Conservation (phyloP, 2,329 filamentous ascomycete genomes). For the Fusarium equiseti region DNA sequence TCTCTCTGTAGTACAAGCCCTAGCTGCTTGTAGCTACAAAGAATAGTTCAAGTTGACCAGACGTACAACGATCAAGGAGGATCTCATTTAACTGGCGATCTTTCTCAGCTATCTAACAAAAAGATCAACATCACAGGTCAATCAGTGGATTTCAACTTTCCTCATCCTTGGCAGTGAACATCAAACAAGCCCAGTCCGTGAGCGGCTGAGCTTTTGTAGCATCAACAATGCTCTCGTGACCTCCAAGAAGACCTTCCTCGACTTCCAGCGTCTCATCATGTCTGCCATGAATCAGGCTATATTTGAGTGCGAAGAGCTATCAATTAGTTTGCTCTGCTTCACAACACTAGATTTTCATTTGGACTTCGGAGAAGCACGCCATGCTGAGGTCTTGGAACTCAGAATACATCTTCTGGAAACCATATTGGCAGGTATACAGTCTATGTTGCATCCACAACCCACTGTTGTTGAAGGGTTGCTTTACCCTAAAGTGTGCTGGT, state of each 20-base stretch:
- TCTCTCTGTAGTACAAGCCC: conserved; percentile 9
- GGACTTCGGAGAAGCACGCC: no score
- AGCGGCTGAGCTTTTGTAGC: conserved; percentile 2
- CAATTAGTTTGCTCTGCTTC: neutral
- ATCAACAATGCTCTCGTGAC: neutral
- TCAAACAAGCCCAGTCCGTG: conserved; percentile 12
- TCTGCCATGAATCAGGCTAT: conserved; percentile 3
- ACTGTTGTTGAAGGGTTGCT: neutral
- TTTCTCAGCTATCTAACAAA: neutral
- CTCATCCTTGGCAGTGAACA: neutral
- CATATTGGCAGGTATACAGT: neutral
- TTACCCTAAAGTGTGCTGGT: neutral
- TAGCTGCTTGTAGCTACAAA: neutral
- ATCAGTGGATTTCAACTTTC: neutral
- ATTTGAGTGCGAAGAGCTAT: neutral
- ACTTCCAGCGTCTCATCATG: neutral
- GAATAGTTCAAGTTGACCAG: neutral
- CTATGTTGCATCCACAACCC: neutral
- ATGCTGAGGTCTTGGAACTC: neutral
- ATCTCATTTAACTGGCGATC: neutral
- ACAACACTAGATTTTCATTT: neutral
- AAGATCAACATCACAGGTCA: neutral
- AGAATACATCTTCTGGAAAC: neutral
- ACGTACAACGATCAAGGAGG: neutral
- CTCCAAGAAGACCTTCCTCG: neutral